A percentile compares a stretch with the other conserved stretches of the same genome.
phyloP scores from a whole-genome alignment of 192 early-diverging fungal species.

The Lobosporangium transversale region DNA sequence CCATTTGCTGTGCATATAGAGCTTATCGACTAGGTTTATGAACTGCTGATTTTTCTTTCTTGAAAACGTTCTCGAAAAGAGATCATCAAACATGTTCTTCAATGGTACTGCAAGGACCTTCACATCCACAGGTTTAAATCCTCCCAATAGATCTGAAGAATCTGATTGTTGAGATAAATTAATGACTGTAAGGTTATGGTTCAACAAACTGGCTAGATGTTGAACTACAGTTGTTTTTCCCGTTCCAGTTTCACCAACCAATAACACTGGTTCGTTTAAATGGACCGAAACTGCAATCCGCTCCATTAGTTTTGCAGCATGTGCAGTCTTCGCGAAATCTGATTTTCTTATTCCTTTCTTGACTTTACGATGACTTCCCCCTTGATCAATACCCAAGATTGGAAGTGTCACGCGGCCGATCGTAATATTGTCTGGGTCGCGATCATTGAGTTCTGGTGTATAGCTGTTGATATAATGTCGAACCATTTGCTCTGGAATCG shows the following conservation, averaged over 20 bases:
- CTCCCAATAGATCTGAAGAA: constrained; percentile 92
- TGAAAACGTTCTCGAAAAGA: constrained; percentile 91
- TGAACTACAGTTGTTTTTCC: constrained; percentile 98
- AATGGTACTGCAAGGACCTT: constrained; percentile 80
- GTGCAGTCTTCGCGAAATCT: constrained; percentile 90
- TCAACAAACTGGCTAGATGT: constrained; percentile 81
- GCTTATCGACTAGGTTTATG: constrained; percentile 80
- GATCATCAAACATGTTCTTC: constrained; percentile 83
- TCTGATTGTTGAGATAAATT: constrained; percentile 98
- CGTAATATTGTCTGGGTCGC: constrained; percentile 43
- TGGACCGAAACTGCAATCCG: constrained; percentile 83
- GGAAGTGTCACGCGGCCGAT: constrained; percentile 69
- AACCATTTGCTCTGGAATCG: constrained; percentile 72
- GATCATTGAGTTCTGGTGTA: constrained; percentile 64
- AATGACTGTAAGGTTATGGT: constrained; percentile 85
- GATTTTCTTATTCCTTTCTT: constrained; percentile 47
- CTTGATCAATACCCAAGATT: constrained; percentile 38
- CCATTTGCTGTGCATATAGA: constrained; percentile 84
- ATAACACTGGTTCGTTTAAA: constrained; percentile 84
- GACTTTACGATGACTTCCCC: too few species aligned
- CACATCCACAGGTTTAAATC: constrained; percentile 95
- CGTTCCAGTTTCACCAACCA: constrained; percentile 97
- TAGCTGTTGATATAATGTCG: constrained; percentile 77
- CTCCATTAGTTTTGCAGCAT: constrained; percentile 84
- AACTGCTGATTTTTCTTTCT: constrained; percentile 88